phyloP scores from a whole-genome alignment of 2,329 filamentous ascomycete species.

The Venturia oleaginea region DNA sequence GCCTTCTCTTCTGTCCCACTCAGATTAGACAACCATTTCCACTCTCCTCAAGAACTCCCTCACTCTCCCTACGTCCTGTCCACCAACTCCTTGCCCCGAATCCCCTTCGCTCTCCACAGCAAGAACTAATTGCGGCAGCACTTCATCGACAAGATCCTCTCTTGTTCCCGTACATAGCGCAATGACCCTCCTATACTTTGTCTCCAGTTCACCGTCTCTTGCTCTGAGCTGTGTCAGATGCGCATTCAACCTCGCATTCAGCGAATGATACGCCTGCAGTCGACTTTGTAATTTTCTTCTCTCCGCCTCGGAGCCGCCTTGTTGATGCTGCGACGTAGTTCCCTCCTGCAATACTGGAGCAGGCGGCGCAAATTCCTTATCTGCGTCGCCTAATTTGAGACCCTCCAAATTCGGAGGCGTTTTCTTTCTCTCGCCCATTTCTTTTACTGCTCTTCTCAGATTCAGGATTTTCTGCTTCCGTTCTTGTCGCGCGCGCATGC shows the following conservation, averaged over 20 bases:
- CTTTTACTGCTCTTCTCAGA: constrained; percentile 62
- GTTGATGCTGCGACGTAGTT: not conserved
- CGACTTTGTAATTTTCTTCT: constrained; percentile 47
- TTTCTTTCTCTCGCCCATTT: constrained; percentile 47
- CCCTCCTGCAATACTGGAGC: not conserved
- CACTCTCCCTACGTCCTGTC: constrained; percentile 64
- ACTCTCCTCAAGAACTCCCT: constrained; percentile 72
- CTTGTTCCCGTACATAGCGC: constrained; percentile 74
- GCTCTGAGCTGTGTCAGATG: constrained; percentile 64
- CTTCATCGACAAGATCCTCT: constrained; percentile 69
- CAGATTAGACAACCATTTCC: constrained; percentile 45
- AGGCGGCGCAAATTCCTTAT: constrained; percentile 19
- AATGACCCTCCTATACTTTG: constrained; percentile 82
- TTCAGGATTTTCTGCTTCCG: constrained; percentile 66
- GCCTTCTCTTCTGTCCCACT: not conserved
- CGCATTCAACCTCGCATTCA: constrained; percentile 58
- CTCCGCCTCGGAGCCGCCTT: not conserved
- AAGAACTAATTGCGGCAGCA: constrained; percentile 69
- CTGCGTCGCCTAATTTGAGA: constrained; percentile 29
- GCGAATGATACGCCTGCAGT: constrained; percentile 58
- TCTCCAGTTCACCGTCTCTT: constrained; percentile 73
- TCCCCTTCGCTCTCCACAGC: constrained; percentile 74
- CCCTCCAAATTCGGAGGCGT: not conserved
- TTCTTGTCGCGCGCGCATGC: constrained; percentile 54
- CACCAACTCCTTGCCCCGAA: constrained; percentile 39